phyloP scores from a whole-genome alignment of 2,329 filamentous ascomycete species.

The Aureobasidium namibiae region DNA sequence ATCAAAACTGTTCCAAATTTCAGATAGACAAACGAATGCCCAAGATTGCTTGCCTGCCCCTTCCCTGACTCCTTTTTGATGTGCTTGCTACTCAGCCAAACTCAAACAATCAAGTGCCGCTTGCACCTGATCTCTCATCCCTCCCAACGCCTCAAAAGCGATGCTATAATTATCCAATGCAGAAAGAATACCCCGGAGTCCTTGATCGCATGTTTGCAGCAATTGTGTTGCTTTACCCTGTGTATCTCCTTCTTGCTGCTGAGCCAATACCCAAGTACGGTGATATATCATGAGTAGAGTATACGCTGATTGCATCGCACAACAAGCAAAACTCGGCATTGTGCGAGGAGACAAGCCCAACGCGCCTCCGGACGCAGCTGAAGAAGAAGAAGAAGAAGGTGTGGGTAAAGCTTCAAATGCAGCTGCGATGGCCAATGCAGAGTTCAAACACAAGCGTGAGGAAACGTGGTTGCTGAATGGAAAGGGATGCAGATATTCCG shows the following conservation, averaged over 20 bases:
- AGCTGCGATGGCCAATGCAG: conserved; percentile 41
- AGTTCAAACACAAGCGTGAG: conserved; percentile 42
- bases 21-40: not conserved
- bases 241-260: not conserved
- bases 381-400: conserved; percentile 28
- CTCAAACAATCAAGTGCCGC: conserved; percentile 4
- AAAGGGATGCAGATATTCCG: conserved; percentile 19
- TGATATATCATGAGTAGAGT: conserved; percentile 37
- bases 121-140: conserved; percentile 16
- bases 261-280: conserved; percentile 4
- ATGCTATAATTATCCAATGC: conserved; percentile 16
- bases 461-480: conserved; percentile 42
- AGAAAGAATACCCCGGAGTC: conserved; percentile 11
- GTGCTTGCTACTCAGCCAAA: not conserved
- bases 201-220: conserved; percentile 12
- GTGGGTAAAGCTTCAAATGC: conserved; percentile 41
- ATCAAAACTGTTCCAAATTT: too few species aligned
- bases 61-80: too few species aligned
- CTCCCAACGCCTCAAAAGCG: conserved; percentile 17
- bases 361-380: too few species aligned
- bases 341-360: conserved; percentile 27
- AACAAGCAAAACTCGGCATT: conserved; percentile 40
- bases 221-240: not conserved
- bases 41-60: too few species aligned
- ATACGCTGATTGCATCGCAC: conserved; percentile 39